Base-by-base conservation (phyloP, 768 basidiomycete species). In the Mrakia frigida region DNA sequence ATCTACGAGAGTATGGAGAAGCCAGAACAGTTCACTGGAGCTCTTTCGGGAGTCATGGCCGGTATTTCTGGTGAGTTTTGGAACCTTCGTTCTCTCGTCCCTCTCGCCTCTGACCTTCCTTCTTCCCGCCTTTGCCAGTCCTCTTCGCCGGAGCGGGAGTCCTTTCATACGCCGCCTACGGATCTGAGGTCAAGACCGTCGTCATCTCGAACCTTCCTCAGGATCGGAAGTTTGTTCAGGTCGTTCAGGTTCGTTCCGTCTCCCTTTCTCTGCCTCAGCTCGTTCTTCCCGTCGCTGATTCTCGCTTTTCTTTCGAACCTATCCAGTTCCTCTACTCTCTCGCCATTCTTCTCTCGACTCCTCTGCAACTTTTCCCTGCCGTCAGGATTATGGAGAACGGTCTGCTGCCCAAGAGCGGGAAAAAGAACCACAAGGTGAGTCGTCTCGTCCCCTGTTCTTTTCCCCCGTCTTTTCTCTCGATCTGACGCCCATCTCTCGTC, bases 311-410 rank as follows among this genome's bases (percentile, higher is more conserved):
- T 77, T 33, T 53, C n/a, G 35, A 43, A 18, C 21, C 11, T 31
- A 68, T 25, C 60, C 56, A 70, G 89, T 91, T 93, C 83, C 82
- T 94, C 41, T 94, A 97, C 84, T 90, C 93, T n/a, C 84, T 94
- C 50, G 97, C 95, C 18, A 98, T 98, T 84, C 82, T 86, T 67
- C 88, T 94, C 60, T 97, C 94, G 21, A 90, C 92, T 11, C 94
- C 96, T 0, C 88, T 98, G 0, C 95, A 98, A 83, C 90, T 98
- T 74, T 98, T 98, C 92, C 97, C 97, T 0, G 97, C 96, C 3
- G 90, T 96, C 67, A 89, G 97, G 73, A 98, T 99, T 81, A 88
- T 98, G 84, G 97, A 99, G 86, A 96, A 98, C 81, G 95, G 92
- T 5, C 81, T 98, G 39, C 98, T 98, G 82, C 89, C 89, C 63